Conservation (phyloP, 768 basidiomycete species). For the Royoungia palumana region DNA sequence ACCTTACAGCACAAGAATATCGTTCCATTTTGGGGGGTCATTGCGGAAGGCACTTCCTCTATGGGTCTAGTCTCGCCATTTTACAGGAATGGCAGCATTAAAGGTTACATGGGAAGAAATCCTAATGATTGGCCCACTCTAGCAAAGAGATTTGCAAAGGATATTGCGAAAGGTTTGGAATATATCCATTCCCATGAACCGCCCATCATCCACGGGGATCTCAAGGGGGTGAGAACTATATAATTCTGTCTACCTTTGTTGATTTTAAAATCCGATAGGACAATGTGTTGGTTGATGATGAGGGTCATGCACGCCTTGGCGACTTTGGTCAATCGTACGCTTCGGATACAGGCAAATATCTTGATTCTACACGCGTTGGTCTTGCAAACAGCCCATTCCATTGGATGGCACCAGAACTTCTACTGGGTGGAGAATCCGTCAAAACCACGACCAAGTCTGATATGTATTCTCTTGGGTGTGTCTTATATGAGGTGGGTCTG, state of each 20-base stretch:
- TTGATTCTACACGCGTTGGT: slow-evolving; percentile 25
- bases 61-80: slow-evolving; percentile 26
- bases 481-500: slow-evolving; percentile 28
- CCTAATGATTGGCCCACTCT: slow-evolving; percentile 1
- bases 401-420: slow-evolving; percentile 31
- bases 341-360: slow-evolving; percentile 19
- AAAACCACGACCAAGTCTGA: slow-evolving; percentile 17
- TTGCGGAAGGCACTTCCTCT: slow-evolving; percentile 1
- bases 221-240: slow-evolving; percentile 33
- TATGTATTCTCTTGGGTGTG: slow-evolving; percentile 28
- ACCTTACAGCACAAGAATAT: slow-evolving; percentile 27
- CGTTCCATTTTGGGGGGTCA: slow-evolving; percentile 23
- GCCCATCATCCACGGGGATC: slow-evolving; percentile 39
- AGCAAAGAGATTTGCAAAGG: slow-evolving; percentile 10
- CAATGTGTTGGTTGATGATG: slow-evolving; percentile 21
- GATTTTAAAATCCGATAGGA: slow-evolving; percentile 14
- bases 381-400: slow-evolving; percentile 2
- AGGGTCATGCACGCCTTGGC: slow-evolving; percentile 14
- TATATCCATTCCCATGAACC: slow-evolving; percentile 26
- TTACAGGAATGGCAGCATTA: slow-evolving; percentile 22
- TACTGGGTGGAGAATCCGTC: neutral
- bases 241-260: neutral
- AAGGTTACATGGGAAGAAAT: neutral
- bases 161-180: slow-evolving; percentile 18
- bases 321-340: slow-evolving; percentile 30